These are phyloP conservation scores for Micromonas pusilla DNA, from an alignment of 139 green algal genomes.

Conservation along the genomic window DNA sequence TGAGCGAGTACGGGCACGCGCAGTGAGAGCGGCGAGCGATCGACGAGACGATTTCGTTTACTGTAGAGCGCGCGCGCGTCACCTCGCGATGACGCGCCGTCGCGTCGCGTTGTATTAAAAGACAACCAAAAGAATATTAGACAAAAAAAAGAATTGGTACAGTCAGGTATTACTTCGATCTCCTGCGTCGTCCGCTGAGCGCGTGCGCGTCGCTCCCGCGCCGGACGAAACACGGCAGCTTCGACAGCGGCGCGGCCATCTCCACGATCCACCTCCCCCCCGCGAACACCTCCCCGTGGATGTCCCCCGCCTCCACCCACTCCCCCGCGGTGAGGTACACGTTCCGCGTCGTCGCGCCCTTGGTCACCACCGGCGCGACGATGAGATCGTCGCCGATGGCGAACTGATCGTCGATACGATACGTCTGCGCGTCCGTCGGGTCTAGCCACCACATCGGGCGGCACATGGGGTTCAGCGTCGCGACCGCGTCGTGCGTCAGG, in stretches of 20 bases:
- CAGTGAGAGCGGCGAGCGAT: neutral
- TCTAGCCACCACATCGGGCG: slow-evolving; percentile 61
- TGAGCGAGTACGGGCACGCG: neutral
- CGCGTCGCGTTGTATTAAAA: neutral
- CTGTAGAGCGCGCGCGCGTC: neutral
- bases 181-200: neutral
- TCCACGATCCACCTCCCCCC: slow-evolving; percentile 46
- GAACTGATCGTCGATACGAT: slow-evolving; percentile 55
- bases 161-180: neutral
- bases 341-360: slow-evolving; percentile 41
- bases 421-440: slow-evolving; percentile 50
- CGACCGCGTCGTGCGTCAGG: slow-evolving; percentile 39
- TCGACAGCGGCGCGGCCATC: slow-evolving; percentile 45
- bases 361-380: slow-evolving; percentile 54
- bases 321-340: slow-evolving; percentile 51
- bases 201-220: neutral
- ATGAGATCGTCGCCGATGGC: slow-evolving; percentile 54
- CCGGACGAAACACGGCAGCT: slow-evolving; percentile 47
- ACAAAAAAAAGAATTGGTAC: neutral
- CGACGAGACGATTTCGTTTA: neutral
- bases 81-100: neutral
- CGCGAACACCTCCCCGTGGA: slow-evolving; percentile 29
- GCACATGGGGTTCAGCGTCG: slow-evolving; percentile 48
- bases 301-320: slow-evolving; percentile 37
- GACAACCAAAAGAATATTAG: neutral